phyloP scores from a whole-genome alignment of 495 filamentous ascomycete species.

The Daldinia concentrica region DNA sequence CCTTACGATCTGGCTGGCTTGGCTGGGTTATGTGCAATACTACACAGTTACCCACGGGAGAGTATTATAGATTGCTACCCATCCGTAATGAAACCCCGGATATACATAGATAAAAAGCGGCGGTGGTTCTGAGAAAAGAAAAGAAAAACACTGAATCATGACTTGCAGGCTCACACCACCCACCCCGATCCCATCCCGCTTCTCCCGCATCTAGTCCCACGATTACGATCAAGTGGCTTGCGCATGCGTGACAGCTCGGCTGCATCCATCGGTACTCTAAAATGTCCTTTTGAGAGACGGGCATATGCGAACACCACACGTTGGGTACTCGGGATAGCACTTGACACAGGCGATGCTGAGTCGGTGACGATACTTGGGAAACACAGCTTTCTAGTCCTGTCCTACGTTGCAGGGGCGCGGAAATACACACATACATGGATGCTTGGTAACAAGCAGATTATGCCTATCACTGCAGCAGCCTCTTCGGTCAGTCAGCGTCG shows the following conservation, averaged over 20 bases:
- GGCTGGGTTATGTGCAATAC: constrained; percentile 28
- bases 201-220: constrained; percentile 42
- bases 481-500: constrained; percentile 22
- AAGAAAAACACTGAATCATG: constrained; percentile 17
- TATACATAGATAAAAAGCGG: constrained; percentile 39
- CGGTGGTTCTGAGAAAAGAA: constrained; percentile 30
- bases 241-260: constrained; percentile 39
- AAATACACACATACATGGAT: constrained; percentile 2
- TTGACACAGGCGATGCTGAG: constrained; percentile 19
- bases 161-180: constrained; percentile 35
- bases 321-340: constrained; percentile 14
- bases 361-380: constrained; percentile 19
- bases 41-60: constrained; percentile 14
- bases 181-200: constrained; percentile 28
- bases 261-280: constrained; percentile 40
- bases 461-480: constrained; percentile 16
- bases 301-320: constrained; percentile 25
- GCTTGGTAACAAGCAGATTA: constrained; percentile 23
- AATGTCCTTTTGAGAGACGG: constrained; percentile 22
- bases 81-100: constrained; percentile 38
- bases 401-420: constrained; percentile 29
- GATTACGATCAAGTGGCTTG: constrained; percentile 36
- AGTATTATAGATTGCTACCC: constrained; percentile 8
- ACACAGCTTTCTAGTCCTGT: constrained; percentile 22
- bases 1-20: constrained; percentile 32